A percentile compares a stretch with the other conserved stretches of the same genome.
These are phyloP conservation scores for Trametes punicea DNA, from an alignment of 768 basidiomycete species.

Conservation along the genomic window DNA sequence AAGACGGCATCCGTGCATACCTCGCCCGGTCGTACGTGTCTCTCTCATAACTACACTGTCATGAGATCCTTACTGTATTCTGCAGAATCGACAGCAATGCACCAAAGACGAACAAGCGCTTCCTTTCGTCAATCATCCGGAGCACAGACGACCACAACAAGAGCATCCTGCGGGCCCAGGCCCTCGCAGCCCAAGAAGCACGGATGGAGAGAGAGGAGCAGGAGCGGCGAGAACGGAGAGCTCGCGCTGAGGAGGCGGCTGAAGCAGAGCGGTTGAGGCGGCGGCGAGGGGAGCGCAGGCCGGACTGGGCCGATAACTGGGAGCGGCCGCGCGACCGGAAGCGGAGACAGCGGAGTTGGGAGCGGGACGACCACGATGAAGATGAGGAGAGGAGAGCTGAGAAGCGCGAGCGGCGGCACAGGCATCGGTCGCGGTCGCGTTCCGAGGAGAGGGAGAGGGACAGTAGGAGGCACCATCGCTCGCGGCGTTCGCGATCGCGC, in stretches of 20 bases:
- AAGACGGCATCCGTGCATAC: slow-evolving; percentile 78
- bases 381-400: slow-evolving; percentile 35
- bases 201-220: slow-evolving; percentile 65
- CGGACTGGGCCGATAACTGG: slow-evolving; percentile 37
- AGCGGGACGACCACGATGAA: slow-evolving; percentile 33
- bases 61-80: background rate
- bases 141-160: slow-evolving; percentile 96
- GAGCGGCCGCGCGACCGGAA: slow-evolving; percentile 44
- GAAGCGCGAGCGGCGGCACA: slow-evolving; percentile 19
- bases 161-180: slow-evolving; percentile 72
- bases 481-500: slow-evolving; percentile 5
- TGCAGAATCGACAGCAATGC: slow-evolving; percentile 64
- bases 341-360: slow-evolving; percentile 50
- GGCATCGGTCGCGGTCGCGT: slow-evolving; percentile 30
- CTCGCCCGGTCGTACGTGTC: slow-evolving; percentile 39
- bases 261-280: slow-evolving; percentile 58
- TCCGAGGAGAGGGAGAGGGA: slow-evolving; percentile 24
- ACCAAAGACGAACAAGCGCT: slow-evolving; percentile 80
- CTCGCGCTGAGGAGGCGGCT: slow-evolving; percentile 73
- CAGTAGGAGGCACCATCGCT: slow-evolving; percentile 5
- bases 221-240: slow-evolving; percentile 56
- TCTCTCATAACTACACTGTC: background rate
- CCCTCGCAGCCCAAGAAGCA: slow-evolving; percentile 67
- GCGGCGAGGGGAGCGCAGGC: slow-evolving; percentile 29
- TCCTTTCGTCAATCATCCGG: slow-evolving; percentile 80